Conservation (phyloP, 2,329 filamentous ascomycete species). For the Drechslerella coelobrocha region DNA sequence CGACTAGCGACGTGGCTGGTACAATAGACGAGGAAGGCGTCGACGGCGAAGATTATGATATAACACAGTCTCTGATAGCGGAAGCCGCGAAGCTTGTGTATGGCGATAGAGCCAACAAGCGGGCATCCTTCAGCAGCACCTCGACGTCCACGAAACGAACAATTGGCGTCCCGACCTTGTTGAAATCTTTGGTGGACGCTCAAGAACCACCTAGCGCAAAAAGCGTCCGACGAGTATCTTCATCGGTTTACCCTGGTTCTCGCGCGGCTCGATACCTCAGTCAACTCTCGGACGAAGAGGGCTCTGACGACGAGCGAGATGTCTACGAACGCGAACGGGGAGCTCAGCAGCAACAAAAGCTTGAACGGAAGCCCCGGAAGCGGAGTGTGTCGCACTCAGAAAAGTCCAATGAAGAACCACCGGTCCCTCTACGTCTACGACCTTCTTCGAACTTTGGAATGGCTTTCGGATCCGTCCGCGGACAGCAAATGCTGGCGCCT, state of each 20-base stretch:
- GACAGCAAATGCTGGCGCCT: constrained; percentile 28
- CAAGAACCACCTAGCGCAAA: constrained; percentile 13
- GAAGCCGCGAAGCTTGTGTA: constrained; percentile 48
- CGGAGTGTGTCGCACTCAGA: constrained; percentile 23
- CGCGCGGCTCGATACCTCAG: constrained; percentile 24
- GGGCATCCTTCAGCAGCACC: constrained; percentile 42
- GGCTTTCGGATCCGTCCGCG: constrained; percentile 29
- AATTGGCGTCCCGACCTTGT: constrained; percentile 17
- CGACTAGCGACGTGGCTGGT: constrained; percentile 13
- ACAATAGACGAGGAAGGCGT: constrained; percentile 32
- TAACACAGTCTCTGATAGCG: constrained; percentile 29
- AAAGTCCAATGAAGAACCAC: constrained; percentile 18
- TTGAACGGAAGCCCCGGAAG: constrained; percentile 31
- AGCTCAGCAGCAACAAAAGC: not conserved
- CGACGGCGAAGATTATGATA: constrained; percentile 24
- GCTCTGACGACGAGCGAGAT: constrained; percentile 18
- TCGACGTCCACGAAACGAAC: constrained; percentile 18
- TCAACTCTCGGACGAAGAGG: constrained; percentile 25
- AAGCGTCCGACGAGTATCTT: constrained; percentile 33
- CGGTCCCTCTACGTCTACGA: constrained; percentile 36
- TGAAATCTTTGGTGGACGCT: constrained; percentile 21
- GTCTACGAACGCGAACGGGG: constrained; percentile 9
- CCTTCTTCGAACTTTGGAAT: constrained; percentile 41
- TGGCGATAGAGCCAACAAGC: constrained; percentile 20
- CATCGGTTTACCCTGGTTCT: constrained; percentile 34